These are phyloP conservation scores for Fagopyrum tataricum DNA, from an alignment of 148 eudicot species.

Conservation along the genomic window DNA sequence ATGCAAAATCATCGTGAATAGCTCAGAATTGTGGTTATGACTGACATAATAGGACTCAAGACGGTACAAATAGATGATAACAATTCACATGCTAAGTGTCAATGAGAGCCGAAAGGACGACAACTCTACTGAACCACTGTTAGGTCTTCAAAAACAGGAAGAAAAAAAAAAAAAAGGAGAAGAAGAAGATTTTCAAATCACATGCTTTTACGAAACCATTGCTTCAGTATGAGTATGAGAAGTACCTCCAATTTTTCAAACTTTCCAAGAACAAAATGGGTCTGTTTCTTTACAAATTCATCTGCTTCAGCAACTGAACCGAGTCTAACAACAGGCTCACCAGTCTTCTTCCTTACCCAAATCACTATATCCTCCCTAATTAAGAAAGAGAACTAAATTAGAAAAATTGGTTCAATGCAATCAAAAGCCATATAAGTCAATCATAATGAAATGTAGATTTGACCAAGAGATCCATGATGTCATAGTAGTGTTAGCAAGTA, in stretches of 20 bases:
- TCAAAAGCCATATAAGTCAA: slow-evolving; percentile 5
- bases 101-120: not conserved
- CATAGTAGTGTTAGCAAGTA: not conserved
- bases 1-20: not conserved
- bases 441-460: not conserved
- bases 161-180: no score
- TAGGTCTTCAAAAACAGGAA: not conserved
- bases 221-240: not conserved
- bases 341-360: slow-evolving; percentile 85
- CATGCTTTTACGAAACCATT: not conserved
- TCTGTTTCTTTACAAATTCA: slow-evolving; percentile 55
- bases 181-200: not conserved
- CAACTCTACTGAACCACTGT: not conserved
- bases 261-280: slow-evolving; percentile 49
- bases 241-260: slow-evolving; percentile 81
- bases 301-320: slow-evolving; percentile 51
- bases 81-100: not conserved
- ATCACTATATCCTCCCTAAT: slow-evolving; percentile 81
- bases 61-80: not conserved
- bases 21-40: not conserved
- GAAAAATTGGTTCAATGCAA: slow-evolving; percentile 7
- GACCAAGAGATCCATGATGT: not conserved
- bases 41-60: not conserved
- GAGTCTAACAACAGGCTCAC: slow-evolving; percentile 62
- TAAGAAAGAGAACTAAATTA: slow-evolving; percentile 11